A percentile compares a stretch with the other conserved stretches of the same genome.
Evolutionary conservation across 2,329 filamentous ascomycete genomes (phyloP).

Genomic region (Scedosporium boydii): DNA sequence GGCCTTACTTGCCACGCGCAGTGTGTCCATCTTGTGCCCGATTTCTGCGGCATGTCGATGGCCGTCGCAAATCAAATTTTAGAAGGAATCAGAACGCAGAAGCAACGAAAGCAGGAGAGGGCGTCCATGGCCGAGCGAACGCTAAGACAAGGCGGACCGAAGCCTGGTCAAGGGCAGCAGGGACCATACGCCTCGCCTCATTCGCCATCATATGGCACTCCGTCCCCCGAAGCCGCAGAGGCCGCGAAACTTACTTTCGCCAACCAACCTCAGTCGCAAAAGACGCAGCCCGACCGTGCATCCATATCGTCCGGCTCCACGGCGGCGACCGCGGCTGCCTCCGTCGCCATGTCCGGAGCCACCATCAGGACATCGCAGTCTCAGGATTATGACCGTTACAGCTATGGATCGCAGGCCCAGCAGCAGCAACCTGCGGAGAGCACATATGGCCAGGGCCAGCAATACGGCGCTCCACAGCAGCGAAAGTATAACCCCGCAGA

Average conservation of each 20-base stretch:
- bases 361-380: constrained; percentile 15
- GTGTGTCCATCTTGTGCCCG: constrained; percentile 90
- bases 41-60: constrained; percentile 99
- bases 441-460: constrained; percentile 20
- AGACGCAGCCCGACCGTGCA: constrained; percentile 40
- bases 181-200: constrained; percentile 27
- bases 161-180: constrained; percentile 26
- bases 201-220: constrained; percentile 14
- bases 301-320: constrained; percentile 37
- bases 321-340: constrained; percentile 46
- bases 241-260: constrained; percentile 56
- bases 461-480: constrained; percentile 17
- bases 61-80: constrained; percentile 90
- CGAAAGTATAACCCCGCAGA: constrained; percentile 68
- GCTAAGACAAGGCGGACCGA: constrained; percentile 40
- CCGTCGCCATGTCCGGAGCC: constrained; percentile 44
- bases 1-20: constrained; percentile 80
- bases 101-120: constrained; percentile 55
- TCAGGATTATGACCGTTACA: constrained; percentile 19
- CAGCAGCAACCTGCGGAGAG: neutral
- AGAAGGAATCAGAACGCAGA: constrained; percentile 72
- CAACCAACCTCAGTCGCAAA: constrained; percentile 41
- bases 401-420: neutral
- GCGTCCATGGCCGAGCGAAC: constrained; percentile 55
- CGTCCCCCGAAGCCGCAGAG: constrained; percentile 44